Conservation (phyloP, 129 eudicot genomes). For the Mikania micrantha region DNA sequence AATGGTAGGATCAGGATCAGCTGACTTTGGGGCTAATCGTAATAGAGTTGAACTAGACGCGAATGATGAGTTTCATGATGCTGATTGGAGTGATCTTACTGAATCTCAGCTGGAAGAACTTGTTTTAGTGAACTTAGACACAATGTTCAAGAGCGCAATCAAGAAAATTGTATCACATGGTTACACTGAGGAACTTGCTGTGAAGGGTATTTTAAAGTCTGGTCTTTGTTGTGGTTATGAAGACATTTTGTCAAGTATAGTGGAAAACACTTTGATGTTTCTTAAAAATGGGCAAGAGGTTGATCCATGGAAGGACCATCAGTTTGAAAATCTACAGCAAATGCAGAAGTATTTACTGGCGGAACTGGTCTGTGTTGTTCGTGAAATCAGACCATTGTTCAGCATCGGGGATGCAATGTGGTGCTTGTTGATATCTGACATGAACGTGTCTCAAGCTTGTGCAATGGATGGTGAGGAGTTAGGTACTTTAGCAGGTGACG, state of each 20-base stretch:
- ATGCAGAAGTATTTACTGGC: conserved; percentile 73
- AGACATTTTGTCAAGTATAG: conserved; percentile 64
- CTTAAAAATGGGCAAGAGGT: conserved; percentile 50
- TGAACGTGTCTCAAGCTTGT: conserved; percentile 91
- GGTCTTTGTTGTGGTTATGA: conserved; percentile 76
- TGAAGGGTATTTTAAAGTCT: conserved; percentile 58
- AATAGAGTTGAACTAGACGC: conserved; percentile 32
- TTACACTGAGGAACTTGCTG: conserved; percentile 61
- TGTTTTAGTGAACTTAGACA: conserved; percentile 60
- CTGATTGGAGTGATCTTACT: conserved; percentile 88
- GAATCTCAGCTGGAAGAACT: conserved; percentile 77
- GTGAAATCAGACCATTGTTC: conserved; percentile 65
- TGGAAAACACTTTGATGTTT: conserved; percentile 56
- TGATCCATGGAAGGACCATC: conserved; percentile 40
- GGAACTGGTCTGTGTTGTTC: conserved; percentile 69
- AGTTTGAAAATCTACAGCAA: conserved; percentile 62
- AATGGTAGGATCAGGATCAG: too few species aligned
- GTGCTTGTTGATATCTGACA: conserved; percentile 81
- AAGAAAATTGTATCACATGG: conserved; percentile 63
- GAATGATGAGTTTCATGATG: conserved; percentile 45
- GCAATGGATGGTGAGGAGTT: conserved; percentile 44
- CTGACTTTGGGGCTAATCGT: conserved; percentile 32
- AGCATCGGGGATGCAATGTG: conserved; percentile 95
- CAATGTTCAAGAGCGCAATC: conserved; percentile 60
- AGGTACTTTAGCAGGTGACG: conserved; percentile 12